Evolutionary conservation across 257 asterid genomes (phyloP).

Genomic region (Solanum medicagineum): DNA sequence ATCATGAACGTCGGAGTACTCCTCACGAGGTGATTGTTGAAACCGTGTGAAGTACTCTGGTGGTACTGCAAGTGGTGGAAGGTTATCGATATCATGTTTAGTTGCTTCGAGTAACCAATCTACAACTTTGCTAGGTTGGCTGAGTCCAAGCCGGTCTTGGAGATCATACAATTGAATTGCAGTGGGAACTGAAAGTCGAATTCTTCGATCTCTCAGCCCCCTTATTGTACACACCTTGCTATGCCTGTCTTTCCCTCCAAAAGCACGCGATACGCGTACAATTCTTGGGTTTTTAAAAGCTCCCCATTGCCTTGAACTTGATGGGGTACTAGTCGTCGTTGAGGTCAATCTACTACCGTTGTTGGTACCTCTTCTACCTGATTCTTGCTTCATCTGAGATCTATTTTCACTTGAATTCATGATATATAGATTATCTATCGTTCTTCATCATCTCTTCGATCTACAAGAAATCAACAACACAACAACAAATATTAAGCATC

Average conservation of each 20-base stretch:
- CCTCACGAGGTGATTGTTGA: background rate
- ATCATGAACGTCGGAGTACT: background rate
- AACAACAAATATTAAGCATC: background rate
- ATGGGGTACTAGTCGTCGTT: constrained; percentile 2
- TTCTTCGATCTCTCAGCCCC: constrained; percentile 56
- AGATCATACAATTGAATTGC: constrained; percentile 66
- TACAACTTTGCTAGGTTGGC: constrained; percentile 68
- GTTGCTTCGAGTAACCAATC: constrained; percentile 61
- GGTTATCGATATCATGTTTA: constrained; percentile 41
- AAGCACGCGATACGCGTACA: constrained; percentile 46
- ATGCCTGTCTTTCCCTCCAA: constrained; percentile 73
- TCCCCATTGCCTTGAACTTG: constrained; percentile 46
- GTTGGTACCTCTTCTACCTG: background rate
- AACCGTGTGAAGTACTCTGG: constrained; percentile 14
- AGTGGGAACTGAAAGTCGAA: constrained; percentile 61
- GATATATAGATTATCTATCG: background rate
- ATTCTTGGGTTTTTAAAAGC: constrained; percentile 56
- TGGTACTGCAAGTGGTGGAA: constrained; percentile 51
- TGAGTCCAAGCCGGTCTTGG: constrained; percentile 56
- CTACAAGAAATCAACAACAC: constrained; percentile 12
- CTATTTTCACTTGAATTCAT: constrained; percentile 35
- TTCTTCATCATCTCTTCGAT: constrained; percentile 14
- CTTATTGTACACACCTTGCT: constrained; percentile 63
- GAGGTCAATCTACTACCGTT: constrained; percentile 2
- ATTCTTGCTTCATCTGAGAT: constrained; percentile 32